Percentiles rank a stretch among this genome's conserved stretches.
phyloP scores from a whole-genome alignment of 257 asterid species.

The Lycium barbarum region DNA sequence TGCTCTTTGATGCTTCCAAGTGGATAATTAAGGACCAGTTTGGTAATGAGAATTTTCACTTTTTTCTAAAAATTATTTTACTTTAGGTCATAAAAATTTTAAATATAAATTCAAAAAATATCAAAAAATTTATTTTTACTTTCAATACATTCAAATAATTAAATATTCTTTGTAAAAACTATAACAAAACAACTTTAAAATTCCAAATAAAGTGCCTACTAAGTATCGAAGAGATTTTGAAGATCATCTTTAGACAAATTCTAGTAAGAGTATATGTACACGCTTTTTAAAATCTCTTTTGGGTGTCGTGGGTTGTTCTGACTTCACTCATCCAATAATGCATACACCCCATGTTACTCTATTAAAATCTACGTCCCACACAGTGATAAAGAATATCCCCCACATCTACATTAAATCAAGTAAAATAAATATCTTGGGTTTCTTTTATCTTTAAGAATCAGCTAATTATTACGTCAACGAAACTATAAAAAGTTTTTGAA shows the following conservation, averaged over 20 bases:
- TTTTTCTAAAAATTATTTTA: too few relatives aligned
- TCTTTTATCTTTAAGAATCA: not conserved
- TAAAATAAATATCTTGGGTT: not conserved
- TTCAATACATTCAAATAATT: too few relatives aligned
- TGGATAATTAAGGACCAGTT: too few relatives aligned
- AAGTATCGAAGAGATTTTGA: not conserved
- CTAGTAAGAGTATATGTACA: not conserved
- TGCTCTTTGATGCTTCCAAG: not conserved
- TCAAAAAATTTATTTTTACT: too few relatives aligned
- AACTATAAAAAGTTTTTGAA: not conserved
- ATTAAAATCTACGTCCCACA: not conserved
- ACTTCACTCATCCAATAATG: not conserved
- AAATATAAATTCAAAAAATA: too few relatives aligned
- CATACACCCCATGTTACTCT: not conserved
- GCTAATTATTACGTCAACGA: not conserved
- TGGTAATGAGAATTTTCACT: too few relatives aligned
- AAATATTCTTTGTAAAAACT: too few relatives aligned
- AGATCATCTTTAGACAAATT: not conserved
- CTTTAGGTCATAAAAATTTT: too few relatives aligned
- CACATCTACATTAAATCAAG: not conserved
- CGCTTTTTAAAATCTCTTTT: not conserved
- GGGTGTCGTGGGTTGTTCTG: not conserved
- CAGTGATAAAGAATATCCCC: not conserved
- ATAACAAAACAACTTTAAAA: too few relatives aligned
- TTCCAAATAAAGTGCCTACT: too few relatives aligned